These are phyloP conservation scores for Exophiala phaeomuriformis DNA, from an alignment of 2,329 filamentous ascomycete genomes.

Conservation along the genomic window DNA sequence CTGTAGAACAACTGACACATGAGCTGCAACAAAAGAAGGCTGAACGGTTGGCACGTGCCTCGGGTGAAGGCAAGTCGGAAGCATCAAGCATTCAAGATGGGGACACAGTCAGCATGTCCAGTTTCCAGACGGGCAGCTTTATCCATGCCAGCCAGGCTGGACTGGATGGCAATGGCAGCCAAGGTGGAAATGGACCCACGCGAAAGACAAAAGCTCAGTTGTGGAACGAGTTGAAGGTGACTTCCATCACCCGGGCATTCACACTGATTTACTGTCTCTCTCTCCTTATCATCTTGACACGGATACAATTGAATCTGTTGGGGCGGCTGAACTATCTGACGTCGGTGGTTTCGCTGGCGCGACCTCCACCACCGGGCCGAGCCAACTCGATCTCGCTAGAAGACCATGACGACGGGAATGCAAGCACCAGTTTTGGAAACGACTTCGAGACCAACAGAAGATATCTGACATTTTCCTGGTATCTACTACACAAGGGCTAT, in stretches of 20 bases:
- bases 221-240: slow-evolving; percentile 94
- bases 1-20: slow-evolving; percentile 85
- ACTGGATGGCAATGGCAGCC: slow-evolving; percentile 37
- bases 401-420: slow-evolving; percentile 86
- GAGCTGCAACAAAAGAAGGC: slow-evolving; percentile 92
- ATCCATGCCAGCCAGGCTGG: slow-evolving; percentile 71
- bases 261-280: slow-evolving; percentile 87
- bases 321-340: slow-evolving; percentile 92
- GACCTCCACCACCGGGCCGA: slow-evolving; percentile 53
- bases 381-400: slow-evolving; percentile 64
- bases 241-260: slow-evolving; percentile 83
- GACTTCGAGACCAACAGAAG: slow-evolving; percentile 94
- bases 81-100: slow-evolving; percentile 70
- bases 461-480: slow-evolving; percentile 97
- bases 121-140: slow-evolving; percentile 72
- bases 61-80: slow-evolving; percentile 50
- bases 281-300: slow-evolving; percentile 82
- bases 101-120: slow-evolving; percentile 68
- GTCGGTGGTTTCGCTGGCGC: slow-evolving; percentile 84
- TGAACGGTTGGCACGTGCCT: slow-evolving; percentile 45
- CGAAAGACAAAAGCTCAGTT: slow-evolving; percentile 82
- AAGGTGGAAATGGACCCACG: slow-evolving; percentile 31
- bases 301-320: slow-evolving; percentile 93
- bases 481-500: slow-evolving; percentile 88
- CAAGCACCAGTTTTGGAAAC: slow-evolving; percentile 69